Conservation (phyloP, 2,329 filamentous ascomycete species). For the Exophiala sideris region DNA sequence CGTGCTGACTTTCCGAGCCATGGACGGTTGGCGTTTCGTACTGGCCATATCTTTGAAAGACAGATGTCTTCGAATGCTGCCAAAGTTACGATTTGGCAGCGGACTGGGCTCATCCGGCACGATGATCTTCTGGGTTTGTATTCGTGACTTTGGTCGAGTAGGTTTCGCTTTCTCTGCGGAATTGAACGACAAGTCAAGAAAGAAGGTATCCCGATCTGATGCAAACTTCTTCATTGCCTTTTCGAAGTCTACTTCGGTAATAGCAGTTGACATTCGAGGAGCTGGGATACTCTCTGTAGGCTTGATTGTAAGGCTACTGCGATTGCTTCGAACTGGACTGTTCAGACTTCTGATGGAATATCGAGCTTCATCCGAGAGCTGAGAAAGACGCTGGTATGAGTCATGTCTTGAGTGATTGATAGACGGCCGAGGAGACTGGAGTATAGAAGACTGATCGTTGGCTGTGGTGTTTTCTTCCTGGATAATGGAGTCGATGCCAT, state of each 20-base stretch:
- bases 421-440: constrained; percentile 41
- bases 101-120: constrained; percentile 62
- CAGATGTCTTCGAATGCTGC: constrained; percentile 87
- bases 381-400: constrained; percentile 40
- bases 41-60: constrained; percentile 95
- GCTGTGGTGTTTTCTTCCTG: constrained; percentile 59
- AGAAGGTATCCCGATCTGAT: constrained; percentile 86
- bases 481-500: constrained; percentile 45
- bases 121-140: constrained; percentile 77
- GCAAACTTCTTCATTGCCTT: constrained; percentile 91
- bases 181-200: constrained; percentile 86
- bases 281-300: constrained; percentile 25
- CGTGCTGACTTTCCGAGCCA: constrained; percentile 68
- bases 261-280: constrained; percentile 37
- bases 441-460: constrained; percentile 40
- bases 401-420: constrained; percentile 36
- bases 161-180: constrained; percentile 61
- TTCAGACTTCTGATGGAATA: constrained; percentile 50
- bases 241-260: constrained; percentile 85
- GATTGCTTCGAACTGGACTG: constrained; percentile 55
- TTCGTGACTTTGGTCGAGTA: constrained; percentile 35
- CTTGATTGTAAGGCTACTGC: constrained; percentile 61
- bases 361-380: constrained; percentile 36
- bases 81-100: constrained; percentile 60
- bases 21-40: constrained; percentile 77